Conservation (phyloP, 2,329 filamentous ascomycete genomes). For the Aspergillus ruber region DNA sequence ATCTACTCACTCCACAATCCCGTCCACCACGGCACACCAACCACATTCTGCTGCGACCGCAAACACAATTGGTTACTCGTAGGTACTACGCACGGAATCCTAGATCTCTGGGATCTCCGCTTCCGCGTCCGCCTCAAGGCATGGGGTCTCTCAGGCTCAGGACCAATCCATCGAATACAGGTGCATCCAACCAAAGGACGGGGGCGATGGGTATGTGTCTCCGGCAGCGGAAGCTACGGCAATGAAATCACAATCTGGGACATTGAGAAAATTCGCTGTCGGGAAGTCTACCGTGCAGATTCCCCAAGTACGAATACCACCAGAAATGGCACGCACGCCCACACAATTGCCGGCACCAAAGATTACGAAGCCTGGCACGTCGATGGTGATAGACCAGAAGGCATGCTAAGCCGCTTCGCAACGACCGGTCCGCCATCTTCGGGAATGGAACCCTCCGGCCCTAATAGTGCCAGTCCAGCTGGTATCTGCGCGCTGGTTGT, state of each 20-base stretch:
- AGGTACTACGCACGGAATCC: slow-evolving; percentile 84
- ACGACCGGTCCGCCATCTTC: slow-evolving; percentile 38
- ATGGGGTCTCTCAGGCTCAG: slow-evolving; percentile 79
- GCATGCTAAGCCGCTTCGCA: slow-evolving; percentile 80
- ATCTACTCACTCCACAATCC: slow-evolving; percentile 79
- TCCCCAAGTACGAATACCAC: slow-evolving; percentile 15
- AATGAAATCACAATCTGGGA: slow-evolving; percentile 91
- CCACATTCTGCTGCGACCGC: slow-evolving; percentile 81
- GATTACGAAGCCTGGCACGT: slow-evolving; percentile 80
- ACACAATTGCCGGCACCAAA: slow-evolving; percentile 42
- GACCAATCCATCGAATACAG: slow-evolving; percentile 70
- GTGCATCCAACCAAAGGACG: slow-evolving; percentile 73
- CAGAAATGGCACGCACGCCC: slow-evolving; percentile 38
- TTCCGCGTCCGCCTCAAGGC: slow-evolving; percentile 82
- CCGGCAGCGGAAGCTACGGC: slow-evolving; percentile 76
- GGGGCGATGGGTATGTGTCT: slow-evolving; percentile 79
- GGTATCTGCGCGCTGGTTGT: slow-evolving; percentile 71
- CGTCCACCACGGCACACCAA: slow-evolving; percentile 83
- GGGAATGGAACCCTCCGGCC: slow-evolving; percentile 49
- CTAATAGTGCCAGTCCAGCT: slow-evolving; percentile 12
- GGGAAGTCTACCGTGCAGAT: slow-evolving; percentile 73
- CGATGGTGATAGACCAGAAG: slow-evolving; percentile 80
- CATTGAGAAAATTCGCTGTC: slow-evolving; percentile 78
- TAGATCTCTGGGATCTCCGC: slow-evolving; percentile 94
- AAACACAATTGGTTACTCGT: slow-evolving; percentile 85